Evolutionary conservation across 2,329 filamentous ascomycete genomes (phyloP), one percentile per base, ranked within the genome.

Genomic region (Xylariales sp.): DNA sequence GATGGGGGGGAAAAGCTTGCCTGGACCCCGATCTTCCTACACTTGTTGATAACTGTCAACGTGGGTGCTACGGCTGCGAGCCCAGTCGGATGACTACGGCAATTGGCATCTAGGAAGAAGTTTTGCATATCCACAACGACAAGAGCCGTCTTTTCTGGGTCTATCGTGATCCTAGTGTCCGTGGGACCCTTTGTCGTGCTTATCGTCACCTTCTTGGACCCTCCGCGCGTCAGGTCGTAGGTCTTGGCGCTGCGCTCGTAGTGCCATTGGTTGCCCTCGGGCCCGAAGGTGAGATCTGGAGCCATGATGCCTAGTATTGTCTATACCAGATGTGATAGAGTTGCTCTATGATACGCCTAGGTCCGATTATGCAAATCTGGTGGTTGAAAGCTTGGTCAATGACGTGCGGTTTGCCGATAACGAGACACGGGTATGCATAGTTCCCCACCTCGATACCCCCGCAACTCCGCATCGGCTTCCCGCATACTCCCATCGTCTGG

Each of bases 111-210:
- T 19, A 78, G 60, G 53, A 75, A 73, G 63, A 66, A 71, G 51
- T 75, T 74, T 59, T 75, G 70, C 65, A 73, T 69, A 57, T 76
- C 72, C 34, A 76, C 64, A 27, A 76, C 63, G 10, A 76, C 62
- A 2, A 76, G 57, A 3, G 69, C 72, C n/a, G 65, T 64, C 15
- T 60, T 59, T 9, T 51, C 45, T 5, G 70, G 64, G 14, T 60
- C 59, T 28, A 76, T 56, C 8, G 56, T 59, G 36, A 73, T 51
- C 9, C 53, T 54, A 9, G 59, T 60, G 9, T 47, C 54, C 1
- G 51, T 25, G 10, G 51, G 44, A 2, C 56, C 61, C 9, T 55
- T 42, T 20, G 56, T 57, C 7, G 61, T 56, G 11, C 43, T 33
- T 6, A 62, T 34, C 5, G 45, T 54, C 11, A 59, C 49, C 4